Evolutionary conservation across 805 yeast genomes (phyloP).

Genomic region (Sugiyamaella marilandica): DNA sequence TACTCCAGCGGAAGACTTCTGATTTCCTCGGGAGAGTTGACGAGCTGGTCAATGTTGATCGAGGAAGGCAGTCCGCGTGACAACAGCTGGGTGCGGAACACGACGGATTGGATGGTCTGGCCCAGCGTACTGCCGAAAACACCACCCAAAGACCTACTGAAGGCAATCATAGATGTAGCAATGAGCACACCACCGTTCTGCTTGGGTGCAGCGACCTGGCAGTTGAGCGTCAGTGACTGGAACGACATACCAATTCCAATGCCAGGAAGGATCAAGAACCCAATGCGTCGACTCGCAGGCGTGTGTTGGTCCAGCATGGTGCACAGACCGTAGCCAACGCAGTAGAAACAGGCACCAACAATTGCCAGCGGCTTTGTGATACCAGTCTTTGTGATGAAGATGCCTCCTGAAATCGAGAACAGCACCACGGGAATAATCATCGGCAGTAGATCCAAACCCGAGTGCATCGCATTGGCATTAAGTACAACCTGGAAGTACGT

Average conservation of each 20-base stretch:
- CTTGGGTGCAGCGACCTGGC: constrained; percentile 51
- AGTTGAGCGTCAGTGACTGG: constrained; percentile 41
- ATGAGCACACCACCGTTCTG: constrained; percentile 45
- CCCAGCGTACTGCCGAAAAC: constrained; percentile 40
- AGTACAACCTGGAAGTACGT: constrained; percentile 45
- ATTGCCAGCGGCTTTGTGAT: constrained; percentile 41
- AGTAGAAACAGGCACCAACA: constrained; percentile 34
- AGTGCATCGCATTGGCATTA: constrained; percentile 35
- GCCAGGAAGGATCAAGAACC: constrained; percentile 44
- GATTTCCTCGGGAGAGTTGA: constrained; percentile 18
- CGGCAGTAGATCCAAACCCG: constrained; percentile 42
- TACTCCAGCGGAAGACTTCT: constrained; percentile 10
- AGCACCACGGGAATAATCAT: constrained; percentile 41
- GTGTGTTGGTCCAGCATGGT: constrained; percentile 39
- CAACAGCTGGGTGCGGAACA: constrained; percentile 21
- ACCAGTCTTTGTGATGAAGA: constrained; percentile 39
- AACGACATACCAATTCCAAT: constrained; percentile 42
- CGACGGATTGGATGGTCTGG: constrained; percentile 37
- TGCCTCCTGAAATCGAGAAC: constrained; percentile 42
- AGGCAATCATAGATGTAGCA: constrained; percentile 43
- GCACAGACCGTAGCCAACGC: constrained; percentile 45
- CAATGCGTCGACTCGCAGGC: constrained; percentile 36
- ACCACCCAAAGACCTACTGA: constrained; percentile 43
- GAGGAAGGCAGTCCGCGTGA: not conserved
- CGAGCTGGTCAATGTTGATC: constrained; percentile 3